Base-by-base conservation (phyloP, 2,329 filamentous ascomycete species). In the Pyrenochaeta sp. region DNA sequence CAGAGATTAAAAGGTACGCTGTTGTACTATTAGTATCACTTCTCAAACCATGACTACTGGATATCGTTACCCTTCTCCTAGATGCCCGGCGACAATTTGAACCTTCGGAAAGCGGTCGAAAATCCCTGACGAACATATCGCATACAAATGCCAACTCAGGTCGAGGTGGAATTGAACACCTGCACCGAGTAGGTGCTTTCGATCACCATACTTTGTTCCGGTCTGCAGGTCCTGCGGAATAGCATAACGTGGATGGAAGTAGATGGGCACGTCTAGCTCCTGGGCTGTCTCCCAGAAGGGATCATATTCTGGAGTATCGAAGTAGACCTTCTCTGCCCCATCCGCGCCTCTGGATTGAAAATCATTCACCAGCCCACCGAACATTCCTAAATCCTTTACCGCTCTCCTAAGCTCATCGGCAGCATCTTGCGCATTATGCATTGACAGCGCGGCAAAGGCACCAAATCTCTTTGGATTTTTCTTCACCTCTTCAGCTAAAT, bases 281-380 rank as follows among this genome's bases (percentile, higher is more conserved):
- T 71, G 51, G n/a, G 68, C 67, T 12, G 60, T 62, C 35, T 68
- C 46, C 72, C 71, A 75, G 46, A 75, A 73, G 6, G 47, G 32
- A 41, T 73, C 67, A 47, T 69, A 73, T 2, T 73, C 65, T 5
- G 67, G 62, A 1, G 61, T 67, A 43, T 75, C 71, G 48, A 71
- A 73, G 49, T 70, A 75, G 11, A 72, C 56, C 37, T 71, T 69
- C 30, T 65, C 66, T 30, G 69, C 64, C 12, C 59, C 71, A 2
- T 71, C 58, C 1, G 44, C 41, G 2, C 70, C 70, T n/a, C 63
- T 68, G 5, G 66, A 67, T 48, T 74, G 70, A 40, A 66, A 71
- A 45, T 72, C 69, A 43, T 74, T 72, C 7, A 89, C 79, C 4
- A 89, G 73, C 3, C 81, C 85, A 2, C 87, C 86, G 54, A 85